phyloP scores from a whole-genome alignment of 768 basidiomycete species.

The Exidia glandulosa region DNA sequence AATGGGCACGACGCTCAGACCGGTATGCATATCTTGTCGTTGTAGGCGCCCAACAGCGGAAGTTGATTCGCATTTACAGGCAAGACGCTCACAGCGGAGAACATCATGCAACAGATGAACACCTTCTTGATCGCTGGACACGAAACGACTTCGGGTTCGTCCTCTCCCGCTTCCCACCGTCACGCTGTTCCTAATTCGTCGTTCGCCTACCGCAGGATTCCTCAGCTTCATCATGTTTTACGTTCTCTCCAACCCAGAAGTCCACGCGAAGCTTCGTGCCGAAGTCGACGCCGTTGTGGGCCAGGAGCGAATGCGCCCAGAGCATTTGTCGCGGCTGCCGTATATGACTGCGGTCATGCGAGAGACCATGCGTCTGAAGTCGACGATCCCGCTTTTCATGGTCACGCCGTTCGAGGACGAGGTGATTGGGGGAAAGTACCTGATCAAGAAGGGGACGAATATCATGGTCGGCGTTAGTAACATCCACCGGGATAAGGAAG shows the following conservation, averaged over 20 bases:
- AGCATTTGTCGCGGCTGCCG: conserved; percentile 31
- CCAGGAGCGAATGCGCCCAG: conserved; percentile 23
- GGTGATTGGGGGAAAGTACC: conserved; percentile 31
- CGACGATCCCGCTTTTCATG: conserved; percentile 26
- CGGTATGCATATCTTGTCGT: conserved; percentile 27
- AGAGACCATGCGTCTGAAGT: conserved; percentile 26
- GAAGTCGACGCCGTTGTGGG: conserved; percentile 39
- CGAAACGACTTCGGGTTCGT: conserved; percentile 26
- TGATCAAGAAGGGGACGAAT: conserved; percentile 19
- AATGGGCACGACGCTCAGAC: conserved; percentile 34
- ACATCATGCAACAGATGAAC: conserved; percentile 20
- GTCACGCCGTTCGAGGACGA: conserved; percentile 27
- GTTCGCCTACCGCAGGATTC: conserved; percentile 11
- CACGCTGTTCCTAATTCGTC: too few species aligned
- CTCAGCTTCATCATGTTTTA: conserved; percentile 34
- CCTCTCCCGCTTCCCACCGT: conserved; percentile 1
- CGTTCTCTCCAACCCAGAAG: conserved; percentile 32
- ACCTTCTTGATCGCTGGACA: conserved; percentile 42
- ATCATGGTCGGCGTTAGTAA: conserved; percentile 19
- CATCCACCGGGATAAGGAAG: conserved; percentile 29
- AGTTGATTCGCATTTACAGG: background rate
- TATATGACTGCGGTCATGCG: conserved; percentile 29
- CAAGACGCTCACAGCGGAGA: background rate
- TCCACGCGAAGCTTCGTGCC: conserved; percentile 31
- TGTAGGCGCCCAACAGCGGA: conserved; percentile 33